A percentile compares a stretch with the other conserved stretches of the same genome.
Evolutionary conservation across 192 early-diverging fungal species (phyloP).

Genomic region (Gorgonomyces haynaldii): DNA sequence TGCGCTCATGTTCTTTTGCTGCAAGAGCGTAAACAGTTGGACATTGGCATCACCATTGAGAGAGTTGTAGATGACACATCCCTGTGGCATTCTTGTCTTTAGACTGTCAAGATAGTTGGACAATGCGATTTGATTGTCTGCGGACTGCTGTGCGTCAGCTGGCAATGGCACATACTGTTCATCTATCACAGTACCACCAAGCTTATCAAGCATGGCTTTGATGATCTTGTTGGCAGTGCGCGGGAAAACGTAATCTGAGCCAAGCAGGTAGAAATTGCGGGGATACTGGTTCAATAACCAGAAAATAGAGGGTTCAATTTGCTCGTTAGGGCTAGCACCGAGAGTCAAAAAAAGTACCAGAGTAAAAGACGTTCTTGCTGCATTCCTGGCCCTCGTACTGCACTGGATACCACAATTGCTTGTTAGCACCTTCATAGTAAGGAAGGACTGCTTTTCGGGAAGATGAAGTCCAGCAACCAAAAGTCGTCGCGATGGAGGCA

Average conservation of each 20-base stretch:
- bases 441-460: neutral
- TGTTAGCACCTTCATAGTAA: neutral
- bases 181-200: neutral
- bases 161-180: neutral
- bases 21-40: neutral
- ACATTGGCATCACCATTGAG: neutral
- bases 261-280: neutral
- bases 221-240: neutral
- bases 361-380: slow-evolving; percentile 1
- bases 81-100: neutral
- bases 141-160: neutral
- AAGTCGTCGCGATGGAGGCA: neutral
- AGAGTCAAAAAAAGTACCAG: too few relatives aligned
- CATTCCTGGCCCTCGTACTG: slow-evolving; percentile 1
- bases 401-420: neutral
- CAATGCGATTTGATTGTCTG: neutral
- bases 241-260: neutral
- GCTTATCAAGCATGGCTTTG: neutral
- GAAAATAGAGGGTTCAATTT: neutral
- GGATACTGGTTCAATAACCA: neutral
- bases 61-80: neutral
- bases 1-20: neutral
- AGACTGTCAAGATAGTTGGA: neutral
- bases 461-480: neutral
- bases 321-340: neutral